Conservation (phyloP, 1,284 basidiomycete species). For the Trametes sp. region DNA sequence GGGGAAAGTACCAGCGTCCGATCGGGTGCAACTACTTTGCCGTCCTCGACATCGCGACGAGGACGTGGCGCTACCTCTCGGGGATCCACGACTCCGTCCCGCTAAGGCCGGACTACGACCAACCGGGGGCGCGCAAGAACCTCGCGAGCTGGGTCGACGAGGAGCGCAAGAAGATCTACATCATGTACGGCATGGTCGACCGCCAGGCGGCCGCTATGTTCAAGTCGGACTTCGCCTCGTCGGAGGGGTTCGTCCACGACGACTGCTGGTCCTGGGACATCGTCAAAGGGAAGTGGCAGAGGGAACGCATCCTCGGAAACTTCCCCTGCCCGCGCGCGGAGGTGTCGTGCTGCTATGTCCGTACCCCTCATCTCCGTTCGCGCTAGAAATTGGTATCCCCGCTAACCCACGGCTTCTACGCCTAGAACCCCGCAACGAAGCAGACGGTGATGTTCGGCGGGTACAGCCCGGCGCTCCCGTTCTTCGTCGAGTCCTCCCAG, state of each 20-base stretch:
- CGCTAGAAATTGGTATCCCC: background rate
- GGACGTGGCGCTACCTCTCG: constrained; percentile 33
- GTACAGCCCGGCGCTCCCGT: constrained; percentile 46
- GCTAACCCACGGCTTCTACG: background rate
- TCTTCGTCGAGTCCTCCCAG: constrained; percentile 26
- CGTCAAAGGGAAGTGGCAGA: constrained; percentile 44
- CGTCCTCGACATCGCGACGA: constrained; percentile 36
- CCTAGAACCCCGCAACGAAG: constrained; percentile 46
- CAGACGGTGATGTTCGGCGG: constrained; percentile 50
- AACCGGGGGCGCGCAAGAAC: constrained; percentile 42
- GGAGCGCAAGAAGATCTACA: constrained; percentile 39
- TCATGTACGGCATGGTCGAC: constrained; percentile 49
- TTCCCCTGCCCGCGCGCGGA: constrained; percentile 48
- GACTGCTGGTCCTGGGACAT: constrained; percentile 53
- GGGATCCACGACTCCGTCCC: constrained; percentile 21
- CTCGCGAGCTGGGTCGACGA: constrained; percentile 44
- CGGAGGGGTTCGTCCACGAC: constrained; percentile 41
- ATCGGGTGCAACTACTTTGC: constrained; percentile 38
- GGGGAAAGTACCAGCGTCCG: constrained; percentile 29
- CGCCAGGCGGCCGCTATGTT: constrained; percentile 36
- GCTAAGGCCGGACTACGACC: constrained; percentile 24
- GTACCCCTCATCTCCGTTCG: constrained; percentile 21
- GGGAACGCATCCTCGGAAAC: constrained; percentile 48
- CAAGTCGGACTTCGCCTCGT: constrained; percentile 37
- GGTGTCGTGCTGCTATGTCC: constrained; percentile 46